Conservation (phyloP, 1,139 yeast species). For the Diutina catenulata region DNA sequence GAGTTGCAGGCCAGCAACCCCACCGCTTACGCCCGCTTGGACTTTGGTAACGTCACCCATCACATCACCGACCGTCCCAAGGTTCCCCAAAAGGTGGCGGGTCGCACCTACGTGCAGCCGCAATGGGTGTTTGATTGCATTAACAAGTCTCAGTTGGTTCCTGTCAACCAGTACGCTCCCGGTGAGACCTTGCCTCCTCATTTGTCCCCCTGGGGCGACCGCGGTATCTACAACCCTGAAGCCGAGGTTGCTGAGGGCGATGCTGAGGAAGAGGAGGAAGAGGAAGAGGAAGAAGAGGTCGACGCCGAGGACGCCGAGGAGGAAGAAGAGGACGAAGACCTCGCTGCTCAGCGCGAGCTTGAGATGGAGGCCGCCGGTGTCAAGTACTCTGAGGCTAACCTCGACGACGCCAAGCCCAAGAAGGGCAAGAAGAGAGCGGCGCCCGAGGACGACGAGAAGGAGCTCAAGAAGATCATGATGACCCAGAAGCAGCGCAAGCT, state of each 20-base stretch:
- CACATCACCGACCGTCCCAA: conserved; percentile 92
- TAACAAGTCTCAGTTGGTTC: conserved; percentile 61
- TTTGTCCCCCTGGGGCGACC: conserved; percentile 98
- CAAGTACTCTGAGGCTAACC: conserved; percentile 46
- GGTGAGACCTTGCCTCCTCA: conserved; percentile 97
- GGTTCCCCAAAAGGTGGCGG: conserved; percentile 64
- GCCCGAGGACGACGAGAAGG: conserved; percentile 66
- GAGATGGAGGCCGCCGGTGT: conserved; percentile 88
- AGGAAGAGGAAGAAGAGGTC: conserved; percentile 14
- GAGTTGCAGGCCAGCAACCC: conserved; percentile 41
- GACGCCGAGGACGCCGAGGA: conserved; percentile 27
- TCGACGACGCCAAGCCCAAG: conserved; percentile 17
- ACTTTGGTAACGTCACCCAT: conserved; percentile 69
- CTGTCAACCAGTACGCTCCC: conserved; percentile 77
- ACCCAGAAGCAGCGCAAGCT: conserved; percentile 89
- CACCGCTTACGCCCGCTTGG: conserved; percentile 33
- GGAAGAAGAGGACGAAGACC: conserved; percentile 46
- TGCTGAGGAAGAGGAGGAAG: conserved; percentile 21
- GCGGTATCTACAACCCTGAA: conserved; percentile 80
- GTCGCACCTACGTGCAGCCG: conserved; percentile 91
- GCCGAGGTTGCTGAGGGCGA: conserved; percentile 23
- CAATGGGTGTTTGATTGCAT: conserved; percentile 96
- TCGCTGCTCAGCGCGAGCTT: conserved; percentile 68
- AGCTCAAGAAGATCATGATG: conserved; percentile 92
- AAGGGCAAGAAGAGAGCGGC: conserved; percentile 21